These are phyloP conservation scores for Pyricularia pennisetigena DNA, from an alignment of 2,329 filamentous ascomycete genomes.

Conservation along the genomic window DNA sequence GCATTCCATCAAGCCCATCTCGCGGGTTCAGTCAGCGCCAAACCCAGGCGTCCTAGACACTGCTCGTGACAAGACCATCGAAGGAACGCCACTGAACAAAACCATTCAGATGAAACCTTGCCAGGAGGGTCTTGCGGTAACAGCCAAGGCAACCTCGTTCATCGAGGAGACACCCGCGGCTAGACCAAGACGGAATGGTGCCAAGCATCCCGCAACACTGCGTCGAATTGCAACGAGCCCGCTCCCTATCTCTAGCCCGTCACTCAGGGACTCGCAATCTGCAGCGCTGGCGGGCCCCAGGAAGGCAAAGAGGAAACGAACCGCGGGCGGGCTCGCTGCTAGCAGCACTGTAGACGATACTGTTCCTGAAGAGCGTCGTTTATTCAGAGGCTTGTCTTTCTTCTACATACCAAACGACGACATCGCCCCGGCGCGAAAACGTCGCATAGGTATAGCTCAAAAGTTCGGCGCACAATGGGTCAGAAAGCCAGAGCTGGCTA, in stretches of 20 bases:
- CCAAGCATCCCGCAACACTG: constrained; percentile 8
- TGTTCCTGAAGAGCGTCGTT: constrained; percentile 40
- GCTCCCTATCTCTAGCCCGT: constrained; percentile 9
- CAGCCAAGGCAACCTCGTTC: constrained; percentile 12
- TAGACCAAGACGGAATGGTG: neutral
- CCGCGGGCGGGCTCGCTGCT: neutral
- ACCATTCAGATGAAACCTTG: constrained; percentile 4
- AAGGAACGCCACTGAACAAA: constrained; percentile 12
- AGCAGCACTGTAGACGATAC: constrained; percentile 17
- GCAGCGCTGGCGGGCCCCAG: constrained; percentile 13
- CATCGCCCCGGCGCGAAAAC: constrained; percentile 52
- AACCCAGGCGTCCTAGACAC: neutral
- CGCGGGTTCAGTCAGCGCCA: neutral
- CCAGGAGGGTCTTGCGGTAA: neutral
- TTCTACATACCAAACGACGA: constrained; percentile 80
- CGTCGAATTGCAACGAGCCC: constrained; percentile 22
- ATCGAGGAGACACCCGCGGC: constrained; percentile 19
- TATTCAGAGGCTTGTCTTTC: constrained; percentile 53
- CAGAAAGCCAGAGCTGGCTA: constrained; percentile 48
- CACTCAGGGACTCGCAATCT: neutral
- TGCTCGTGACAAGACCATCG: constrained; percentile 8
- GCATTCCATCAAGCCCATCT: neutral
- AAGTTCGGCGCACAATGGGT: constrained; percentile 70
- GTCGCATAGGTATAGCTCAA: constrained; percentile 64
- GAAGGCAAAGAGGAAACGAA: constrained; percentile 34